Evolutionary conservation across 2,329 filamentous ascomycete genomes (phyloP).

Genomic region (Colletotrichum siamense): DNA sequence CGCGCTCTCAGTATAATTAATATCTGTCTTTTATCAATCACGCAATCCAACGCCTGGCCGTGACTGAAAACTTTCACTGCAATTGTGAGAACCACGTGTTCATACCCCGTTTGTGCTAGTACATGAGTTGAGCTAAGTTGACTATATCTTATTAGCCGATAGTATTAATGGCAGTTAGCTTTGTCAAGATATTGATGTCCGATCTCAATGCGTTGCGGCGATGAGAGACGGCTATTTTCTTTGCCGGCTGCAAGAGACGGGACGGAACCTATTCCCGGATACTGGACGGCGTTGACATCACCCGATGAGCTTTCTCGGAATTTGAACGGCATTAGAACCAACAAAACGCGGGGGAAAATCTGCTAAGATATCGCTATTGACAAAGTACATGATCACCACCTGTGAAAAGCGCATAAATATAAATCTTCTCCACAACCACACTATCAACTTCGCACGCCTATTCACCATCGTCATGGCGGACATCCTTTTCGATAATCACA

Average conservation of each 20-base stretch:
- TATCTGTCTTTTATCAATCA: neutral
- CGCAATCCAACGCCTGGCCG: neutral
- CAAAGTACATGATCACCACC: neutral
- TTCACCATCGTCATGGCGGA: neutral
- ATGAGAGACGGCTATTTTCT: neutral
- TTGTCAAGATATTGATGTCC: neutral
- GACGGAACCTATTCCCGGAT: neutral
- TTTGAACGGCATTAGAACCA: neutral
- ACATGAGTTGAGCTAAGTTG: neutral
- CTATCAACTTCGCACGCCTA: neutral
- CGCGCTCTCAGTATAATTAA: neutral
- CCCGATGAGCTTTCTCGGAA: neutral
- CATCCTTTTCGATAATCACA: neutral
- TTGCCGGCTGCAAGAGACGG: neutral
- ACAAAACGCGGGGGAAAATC: neutral
- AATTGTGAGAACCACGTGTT: neutral
- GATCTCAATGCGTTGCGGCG: neutral
- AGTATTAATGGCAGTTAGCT: neutral
- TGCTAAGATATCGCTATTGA: neutral
- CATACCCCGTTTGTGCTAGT: neutral
- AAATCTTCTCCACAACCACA: neutral
- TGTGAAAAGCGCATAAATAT: neutral
- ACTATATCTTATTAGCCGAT: fast-evolving
- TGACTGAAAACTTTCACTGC: neutral
- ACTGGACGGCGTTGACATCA: neutral